Evolutionary conservation across 495 filamentous ascomycete genomes (phyloP), one percentile per base, ranked within the genome.

Genomic region (Ramalina peruviana): DNA sequence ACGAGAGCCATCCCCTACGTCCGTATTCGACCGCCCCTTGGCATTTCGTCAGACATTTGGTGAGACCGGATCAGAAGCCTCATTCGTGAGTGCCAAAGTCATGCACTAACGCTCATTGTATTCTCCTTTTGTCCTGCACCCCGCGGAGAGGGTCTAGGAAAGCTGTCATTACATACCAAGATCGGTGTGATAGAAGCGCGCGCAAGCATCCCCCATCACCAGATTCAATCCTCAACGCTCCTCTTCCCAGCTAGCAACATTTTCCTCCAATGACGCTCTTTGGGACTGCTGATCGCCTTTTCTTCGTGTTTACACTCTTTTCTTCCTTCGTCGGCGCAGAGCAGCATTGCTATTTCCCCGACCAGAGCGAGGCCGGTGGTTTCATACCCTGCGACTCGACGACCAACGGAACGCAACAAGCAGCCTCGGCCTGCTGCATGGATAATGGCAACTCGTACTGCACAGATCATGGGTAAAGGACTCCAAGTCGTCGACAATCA

Each of bases 371-470:
- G 9, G 27, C 25, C 13, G 5, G 1, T 36, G 45, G 23, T 2
- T 48, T 17, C 9, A 16, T 48, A 17, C 26, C 45, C 7, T 48
- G 45, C 33, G 36, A 37, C 33, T 48, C 45, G 6, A 48, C 15
- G 4, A 48, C 27, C n/a, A 16, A 48, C 7, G 45, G 45, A 37
- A 48, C 45, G 16, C 45, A 36, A 48, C 21, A 48, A 16, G 33
- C 45, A 17, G 45, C 45, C 45, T 48, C 45, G 10, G 45, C 45
- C 4, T 48, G 45, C 26, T 48, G 45, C 37, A 23, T 16, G 45
- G n/a, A 48, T 15, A 17, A 36, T 16, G 26, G 26, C 26, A 48
- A 37, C 13, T 37, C 42, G 27, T 48, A 48, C 26, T 48, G 45
- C 30, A 48, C 45, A 17, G 15, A 36, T 15, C 26, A 48, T 16